phyloP scores from a whole-genome alignment of 164 flowering plant species.

The Kalanchoe fedtschenkoi region DNA sequence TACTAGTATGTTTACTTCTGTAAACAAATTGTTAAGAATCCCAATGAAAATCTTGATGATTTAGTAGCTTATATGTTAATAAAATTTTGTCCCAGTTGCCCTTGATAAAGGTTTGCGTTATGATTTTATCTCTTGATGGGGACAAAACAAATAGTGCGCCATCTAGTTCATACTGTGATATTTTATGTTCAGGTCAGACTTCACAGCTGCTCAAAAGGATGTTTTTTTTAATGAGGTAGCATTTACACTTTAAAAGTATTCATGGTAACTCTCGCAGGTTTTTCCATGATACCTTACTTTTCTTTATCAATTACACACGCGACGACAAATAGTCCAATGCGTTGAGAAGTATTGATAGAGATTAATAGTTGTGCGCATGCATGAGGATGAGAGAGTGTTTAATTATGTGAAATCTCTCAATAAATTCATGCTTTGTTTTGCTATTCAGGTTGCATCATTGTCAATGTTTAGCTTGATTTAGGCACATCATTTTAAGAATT shows the following conservation, averaged over 20 bases:
- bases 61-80: background rate
- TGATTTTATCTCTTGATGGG: background rate
- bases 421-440: too few relatives aligned
- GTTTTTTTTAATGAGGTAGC: constrained; percentile 67
- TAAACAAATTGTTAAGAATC: background rate
- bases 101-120: background rate
- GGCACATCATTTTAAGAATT: background rate
- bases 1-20: background rate
- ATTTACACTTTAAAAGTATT: background rate
- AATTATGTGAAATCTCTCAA: too few relatives aligned
- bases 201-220: constrained; percentile 60
- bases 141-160: background rate
- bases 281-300: background rate
- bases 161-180: constrained; percentile 6
- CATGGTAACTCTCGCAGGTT: too few relatives aligned
- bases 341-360: too few relatives aligned
- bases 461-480: too few relatives aligned
- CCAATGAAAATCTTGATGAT: background rate
- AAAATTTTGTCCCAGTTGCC: background rate
- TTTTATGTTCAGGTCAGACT: constrained; percentile 65
- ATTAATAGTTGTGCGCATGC: too few relatives aligned
- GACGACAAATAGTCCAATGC: too few relatives aligned
- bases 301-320: background rate
- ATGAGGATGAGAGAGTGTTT: too few relatives aligned
- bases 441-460: too few relatives aligned